A percentile compares a stretch with the other conserved stretches of the same genome.
Evolutionary conservation across 1,284 basidiomycete genomes (phyloP).

Genomic region (Cystobasidium sp.): DNA sequence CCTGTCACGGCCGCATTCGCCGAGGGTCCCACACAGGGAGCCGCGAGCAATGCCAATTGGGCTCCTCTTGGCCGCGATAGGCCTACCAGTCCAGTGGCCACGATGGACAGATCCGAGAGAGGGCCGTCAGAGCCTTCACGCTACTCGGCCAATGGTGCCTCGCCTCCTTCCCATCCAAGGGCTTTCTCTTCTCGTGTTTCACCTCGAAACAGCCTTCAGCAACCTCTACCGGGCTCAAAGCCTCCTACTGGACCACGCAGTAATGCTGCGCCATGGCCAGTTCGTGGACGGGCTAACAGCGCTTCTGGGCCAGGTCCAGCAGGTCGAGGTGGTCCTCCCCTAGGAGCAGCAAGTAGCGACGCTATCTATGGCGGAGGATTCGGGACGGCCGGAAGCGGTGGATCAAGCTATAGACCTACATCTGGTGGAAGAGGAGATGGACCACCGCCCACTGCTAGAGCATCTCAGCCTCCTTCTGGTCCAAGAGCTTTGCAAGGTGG

Average conservation of each 20-base stretch:
- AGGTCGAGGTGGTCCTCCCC: neutral
- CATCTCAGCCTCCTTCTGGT: constrained; percentile 33
- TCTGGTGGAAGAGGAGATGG: constrained; percentile 11
- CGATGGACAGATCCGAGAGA: neutral
- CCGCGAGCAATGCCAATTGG: constrained; percentile 16
- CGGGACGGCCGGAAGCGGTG: constrained; percentile 22
- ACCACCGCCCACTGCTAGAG: constrained; percentile 22
- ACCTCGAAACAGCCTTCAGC: neutral
- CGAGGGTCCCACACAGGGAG: neutral
- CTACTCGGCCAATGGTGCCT: constrained; percentile 4
- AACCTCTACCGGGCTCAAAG: constrained; percentile 4
- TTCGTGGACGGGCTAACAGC: constrained; percentile 10
- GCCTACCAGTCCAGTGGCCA: neutral
- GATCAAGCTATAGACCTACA: constrained; percentile 32
- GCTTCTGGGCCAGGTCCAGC: constrained; percentile 14
- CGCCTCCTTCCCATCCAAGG: constrained; percentile 11
- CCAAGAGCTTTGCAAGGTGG: constrained; percentile 32
- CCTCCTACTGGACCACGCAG: constrained; percentile 24
- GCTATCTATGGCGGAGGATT: constrained; percentile 22
- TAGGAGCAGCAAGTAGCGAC: neutral
- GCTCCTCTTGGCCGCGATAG: neutral
- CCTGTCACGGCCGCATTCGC: neutral
- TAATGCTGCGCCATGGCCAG: constrained; percentile 5
- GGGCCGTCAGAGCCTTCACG: constrained; percentile 1
- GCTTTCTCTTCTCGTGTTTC: neutral